Conservation (phyloP, 768 basidiomycete species). For the Leccinum imitatum region DNA sequence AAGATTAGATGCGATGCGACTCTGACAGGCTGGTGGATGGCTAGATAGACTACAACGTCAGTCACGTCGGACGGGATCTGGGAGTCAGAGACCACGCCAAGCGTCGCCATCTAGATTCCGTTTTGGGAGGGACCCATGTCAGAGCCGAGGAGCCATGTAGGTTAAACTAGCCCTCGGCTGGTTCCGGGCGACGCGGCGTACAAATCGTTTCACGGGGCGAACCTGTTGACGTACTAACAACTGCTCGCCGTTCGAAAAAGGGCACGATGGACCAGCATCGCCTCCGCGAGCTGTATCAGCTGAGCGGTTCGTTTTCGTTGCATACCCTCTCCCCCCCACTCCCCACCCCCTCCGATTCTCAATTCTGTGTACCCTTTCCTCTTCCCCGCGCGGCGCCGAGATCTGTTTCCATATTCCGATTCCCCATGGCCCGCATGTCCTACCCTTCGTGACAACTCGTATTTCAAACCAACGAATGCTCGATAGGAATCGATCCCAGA, state of each 20-base stretch:
- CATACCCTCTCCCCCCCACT: not conserved
- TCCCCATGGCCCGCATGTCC: not conserved
- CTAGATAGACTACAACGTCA: not conserved
- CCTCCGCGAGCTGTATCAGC: not conserved
- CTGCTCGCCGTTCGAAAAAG: not conserved
- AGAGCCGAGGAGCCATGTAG: not conserved
- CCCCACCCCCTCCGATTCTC: not conserved
- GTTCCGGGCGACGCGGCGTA: not conserved
- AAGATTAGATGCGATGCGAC: not conserved
- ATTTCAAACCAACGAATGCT: not conserved
- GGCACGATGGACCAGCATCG: not conserved
- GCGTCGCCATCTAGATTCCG: not conserved
- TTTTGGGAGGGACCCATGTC: not conserved
- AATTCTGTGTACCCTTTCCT: not conserved
- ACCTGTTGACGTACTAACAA: not conserved
- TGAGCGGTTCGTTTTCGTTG: not conserved
- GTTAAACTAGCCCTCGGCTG: not conserved
- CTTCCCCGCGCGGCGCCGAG: not conserved
- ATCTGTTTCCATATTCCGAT: not conserved
- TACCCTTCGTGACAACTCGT: not conserved
- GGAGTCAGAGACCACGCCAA: not conserved
- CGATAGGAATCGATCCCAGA: constrained; percentile 1
- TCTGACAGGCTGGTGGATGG: not conserved
- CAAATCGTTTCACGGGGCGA: not conserved
- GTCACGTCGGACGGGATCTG: not conserved